Percentiles rank a stretch among this genome's conserved stretches.
These are phyloP conservation scores for Bryoglossum gracile DNA, from an alignment of 495 filamentous ascomycete genomes.

Conservation along the genomic window DNA sequence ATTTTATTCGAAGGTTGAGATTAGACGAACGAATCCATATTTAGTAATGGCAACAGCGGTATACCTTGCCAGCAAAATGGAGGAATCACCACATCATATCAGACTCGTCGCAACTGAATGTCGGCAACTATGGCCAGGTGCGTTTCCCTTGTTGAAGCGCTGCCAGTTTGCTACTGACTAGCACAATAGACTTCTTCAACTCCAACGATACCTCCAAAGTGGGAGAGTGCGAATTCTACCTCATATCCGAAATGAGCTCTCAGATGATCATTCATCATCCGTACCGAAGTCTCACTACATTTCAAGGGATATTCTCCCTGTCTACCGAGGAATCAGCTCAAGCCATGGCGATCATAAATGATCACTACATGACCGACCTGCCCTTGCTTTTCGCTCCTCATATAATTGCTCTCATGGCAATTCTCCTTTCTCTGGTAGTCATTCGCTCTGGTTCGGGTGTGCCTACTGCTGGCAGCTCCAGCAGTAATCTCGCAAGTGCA, in stretches of 20 bases:
- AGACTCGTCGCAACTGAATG: constrained; percentile 79
- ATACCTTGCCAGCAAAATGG: constrained; percentile 97
- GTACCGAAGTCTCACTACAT: constrained; percentile 77
- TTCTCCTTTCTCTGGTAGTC: constrained; percentile 78
- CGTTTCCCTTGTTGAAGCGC: constrained; percentile 19
- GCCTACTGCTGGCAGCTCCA: constrained; percentile 16
- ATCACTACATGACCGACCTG: constrained; percentile 91
- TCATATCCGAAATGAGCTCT: constrained; percentile 92
- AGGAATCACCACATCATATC: constrained; percentile 96
- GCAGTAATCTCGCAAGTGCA: constrained; percentile 29
- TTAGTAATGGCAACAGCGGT: constrained; percentile 83
- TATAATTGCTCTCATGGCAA: constrained; percentile 82
- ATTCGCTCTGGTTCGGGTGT: constrained; percentile 36
- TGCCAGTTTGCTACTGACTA: constrained; percentile 15
- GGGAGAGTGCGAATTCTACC: constrained; percentile 92
- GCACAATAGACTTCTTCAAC: constrained; percentile 62
- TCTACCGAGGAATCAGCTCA: constrained; percentile 70
- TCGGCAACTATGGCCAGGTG: constrained; percentile 79
- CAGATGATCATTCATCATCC: constrained; percentile 95
- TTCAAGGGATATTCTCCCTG: constrained; percentile 63
- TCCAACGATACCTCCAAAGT: constrained; percentile 76
- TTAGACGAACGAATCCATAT: constrained; percentile 90
- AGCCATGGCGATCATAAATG: constrained; percentile 87
- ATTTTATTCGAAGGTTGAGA: constrained; percentile 87
- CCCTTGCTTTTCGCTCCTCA: constrained; percentile 85